Base-by-base conservation (phyloP, 441 rosid genomes). In the Pelargonium fulgidum region DNA sequence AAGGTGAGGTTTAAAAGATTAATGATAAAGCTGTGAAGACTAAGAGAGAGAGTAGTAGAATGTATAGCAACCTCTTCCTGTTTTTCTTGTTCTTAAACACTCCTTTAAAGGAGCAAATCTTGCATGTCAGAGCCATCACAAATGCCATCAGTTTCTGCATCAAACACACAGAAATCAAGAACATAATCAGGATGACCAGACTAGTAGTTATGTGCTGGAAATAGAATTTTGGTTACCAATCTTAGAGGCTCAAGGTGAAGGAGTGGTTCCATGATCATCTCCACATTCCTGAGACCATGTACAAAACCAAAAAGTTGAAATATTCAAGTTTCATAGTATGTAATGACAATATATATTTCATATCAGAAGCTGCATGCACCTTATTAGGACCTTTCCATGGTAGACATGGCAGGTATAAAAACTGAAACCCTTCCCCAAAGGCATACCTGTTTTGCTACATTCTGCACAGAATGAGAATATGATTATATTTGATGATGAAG, bases 191-290 rank as follows among this genome's bases (percentile, higher is more conserved):
- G 11, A 6, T 6, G 10, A 10, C 9, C 54, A 22, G 59, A 48
- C 33, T 36, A 48, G 10, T 8, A 4, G n/a, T 1, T 0, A 4
- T 20, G 14, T 61, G 26, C 11, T 6, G 20, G 62, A 17, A 19
- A 16, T 58, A 41, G 33, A 39, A 33, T 39, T 45, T 0, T 10
- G 62, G 84, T 75, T 77, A 88, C 92, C 81, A 81, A 68, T 80
- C 89, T 83, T 52, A 80, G 65, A 33, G 87, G 87, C 61, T 83
- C 89, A 0, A 83, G 20, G 17, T 81, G 82, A 62, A 87, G 78
- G 61, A 89, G 77, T 63, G 96, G 95, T 24, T 90, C 89, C 83
- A 85, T 82, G 75, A 86, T 82, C 91, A 92, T 85, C 82, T 89
- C 96, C 8, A 89, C 84, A 62, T 90, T 85, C 87, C 97, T 90